Evolutionary conservation across 768 basidiomycete genomes (phyloP).

Genomic region (Megacollybia marginata): DNA sequence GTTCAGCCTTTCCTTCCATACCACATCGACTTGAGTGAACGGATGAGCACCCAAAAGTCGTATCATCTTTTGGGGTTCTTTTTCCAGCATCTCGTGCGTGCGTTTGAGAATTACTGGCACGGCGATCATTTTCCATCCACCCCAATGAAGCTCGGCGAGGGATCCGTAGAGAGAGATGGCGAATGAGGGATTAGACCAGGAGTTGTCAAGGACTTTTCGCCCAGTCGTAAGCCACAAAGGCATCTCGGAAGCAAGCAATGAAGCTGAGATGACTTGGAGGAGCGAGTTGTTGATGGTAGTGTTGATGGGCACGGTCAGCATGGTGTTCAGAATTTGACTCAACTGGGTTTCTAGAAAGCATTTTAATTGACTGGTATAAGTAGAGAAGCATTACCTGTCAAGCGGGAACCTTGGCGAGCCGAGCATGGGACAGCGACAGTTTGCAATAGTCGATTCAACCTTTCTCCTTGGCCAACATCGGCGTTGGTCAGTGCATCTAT

Average conservation of each 20-base stretch:
- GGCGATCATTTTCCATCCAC: conserved; percentile 69
- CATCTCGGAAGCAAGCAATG: conserved; percentile 37
- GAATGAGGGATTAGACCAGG: conserved; percentile 38
- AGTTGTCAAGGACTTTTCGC: conserved; percentile 46
- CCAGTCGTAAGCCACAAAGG: conserved; percentile 45
- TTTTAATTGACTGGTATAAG: neutral
- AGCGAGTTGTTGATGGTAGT: conserved; percentile 6
- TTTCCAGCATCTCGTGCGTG: conserved; percentile 37
- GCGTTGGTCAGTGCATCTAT: conserved; percentile 22
- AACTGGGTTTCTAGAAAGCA: neutral
- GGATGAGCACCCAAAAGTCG: conserved; percentile 46
- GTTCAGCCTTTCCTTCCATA: conserved; percentile 52
- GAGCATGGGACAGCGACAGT: conserved; percentile 48
- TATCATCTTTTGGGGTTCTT: conserved; percentile 33
- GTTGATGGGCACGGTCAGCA: conserved; percentile 4
- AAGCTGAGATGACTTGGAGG: conserved; percentile 30
- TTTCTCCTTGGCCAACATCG: conserved; percentile 21
- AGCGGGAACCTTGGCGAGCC: conserved; percentile 65
- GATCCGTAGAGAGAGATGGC: conserved; percentile 50
- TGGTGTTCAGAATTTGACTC: neutral
- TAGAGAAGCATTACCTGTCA: conserved; percentile 23
- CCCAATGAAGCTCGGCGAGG: conserved; percentile 62
- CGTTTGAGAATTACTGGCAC: conserved; percentile 50
- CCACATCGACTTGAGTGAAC: conserved; percentile 49
- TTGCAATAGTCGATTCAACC: conserved; percentile 46